Evolutionary conservation across 257 asterid species (phyloP).

Genomic region (Coffea canephora): DNA sequence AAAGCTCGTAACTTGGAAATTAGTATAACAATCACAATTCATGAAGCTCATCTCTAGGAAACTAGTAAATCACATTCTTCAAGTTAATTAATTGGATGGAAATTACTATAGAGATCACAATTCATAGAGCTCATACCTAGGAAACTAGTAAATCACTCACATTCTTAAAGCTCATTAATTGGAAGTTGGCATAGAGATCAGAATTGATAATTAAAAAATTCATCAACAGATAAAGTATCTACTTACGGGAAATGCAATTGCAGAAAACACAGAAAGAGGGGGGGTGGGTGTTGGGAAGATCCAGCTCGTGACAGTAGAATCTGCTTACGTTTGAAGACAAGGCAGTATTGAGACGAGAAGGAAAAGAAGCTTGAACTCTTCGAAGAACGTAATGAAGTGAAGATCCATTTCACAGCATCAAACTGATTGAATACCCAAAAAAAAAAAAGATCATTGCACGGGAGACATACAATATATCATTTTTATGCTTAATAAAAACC

Average conservation of each 20-base stretch:
- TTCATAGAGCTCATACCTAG: background rate
- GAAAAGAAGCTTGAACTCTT: slow-evolving; percentile 29
- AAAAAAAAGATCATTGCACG: background rate
- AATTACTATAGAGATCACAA: too few species aligned
- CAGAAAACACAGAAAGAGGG: background rate
- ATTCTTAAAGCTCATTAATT: background rate
- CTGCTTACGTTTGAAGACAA: slow-evolving; percentile 35
- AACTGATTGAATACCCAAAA: slow-evolving; percentile 14
- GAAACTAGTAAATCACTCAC: background rate
- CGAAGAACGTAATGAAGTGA: slow-evolving; percentile 22
- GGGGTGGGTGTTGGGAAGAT: background rate
- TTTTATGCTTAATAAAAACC: too few species aligned
- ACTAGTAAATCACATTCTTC: too few species aligned
- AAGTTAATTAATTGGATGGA: background rate
- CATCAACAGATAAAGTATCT: too few species aligned
- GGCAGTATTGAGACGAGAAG: slow-evolving; percentile 28
- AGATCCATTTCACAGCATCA: slow-evolving; percentile 31
- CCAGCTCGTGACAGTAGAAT: background rate
- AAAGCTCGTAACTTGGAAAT: background rate
- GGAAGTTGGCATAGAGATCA: background rate
- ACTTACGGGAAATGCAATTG: background rate
- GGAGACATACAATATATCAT: too few species aligned
- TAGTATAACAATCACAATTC: background rate
- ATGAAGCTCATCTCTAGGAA: too few species aligned
- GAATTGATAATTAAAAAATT: too few species aligned